Evolutionary conservation across 1,139 yeast species (phyloP), one percentile per base, ranked within the genome.

Genomic region (Debaryomyces singareniensis): DNA sequence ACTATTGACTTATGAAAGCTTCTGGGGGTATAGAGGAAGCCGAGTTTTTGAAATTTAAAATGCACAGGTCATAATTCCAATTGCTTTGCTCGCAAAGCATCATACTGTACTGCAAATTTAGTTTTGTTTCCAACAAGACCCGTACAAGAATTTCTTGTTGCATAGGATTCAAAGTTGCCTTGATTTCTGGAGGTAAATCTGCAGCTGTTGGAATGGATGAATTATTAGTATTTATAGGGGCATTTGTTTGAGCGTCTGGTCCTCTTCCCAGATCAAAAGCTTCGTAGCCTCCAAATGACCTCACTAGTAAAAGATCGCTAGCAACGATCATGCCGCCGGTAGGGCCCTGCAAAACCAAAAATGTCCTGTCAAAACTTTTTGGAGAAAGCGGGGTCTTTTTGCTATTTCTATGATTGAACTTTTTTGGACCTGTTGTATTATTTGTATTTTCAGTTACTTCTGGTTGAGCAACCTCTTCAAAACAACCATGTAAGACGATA

Each of bases 1-100:
- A 9, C 26, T 20, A 21, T 32, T 20, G 29, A 15, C 27, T 20
- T 25, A 29, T 18, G 26, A 45, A 67, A 2, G 74, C 74, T 20
- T 65, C 71, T 24, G 61, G 54, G 4, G 74, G 74, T 27, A 68
- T 55, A 9, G 68, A 51, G 2, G 55, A 57, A 13, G 54, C 68
- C 20, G 86, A 80, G 42, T 72, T 77, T 44, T 77, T 75, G 57
- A 89, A 91, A 38, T 85, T 78, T 29, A 68, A 68, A 14, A 76
- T 62, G 25, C 96, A 89, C 35, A 64, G 71, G 29, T 74, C 78
- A 44, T 75, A 78, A 54, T 85, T 82, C 89, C 95, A 89, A 33
- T 75, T 70, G 45, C 95, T 86, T 53, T 87, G 96, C 49, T 87
- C 89, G 32, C 91, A 82, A 30, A 93, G 70, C 86, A 89, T 76